Evolutionary conservation across 352 stramenopile species (phyloP).

Genomic region (Phytopythium helicoides): DNA sequence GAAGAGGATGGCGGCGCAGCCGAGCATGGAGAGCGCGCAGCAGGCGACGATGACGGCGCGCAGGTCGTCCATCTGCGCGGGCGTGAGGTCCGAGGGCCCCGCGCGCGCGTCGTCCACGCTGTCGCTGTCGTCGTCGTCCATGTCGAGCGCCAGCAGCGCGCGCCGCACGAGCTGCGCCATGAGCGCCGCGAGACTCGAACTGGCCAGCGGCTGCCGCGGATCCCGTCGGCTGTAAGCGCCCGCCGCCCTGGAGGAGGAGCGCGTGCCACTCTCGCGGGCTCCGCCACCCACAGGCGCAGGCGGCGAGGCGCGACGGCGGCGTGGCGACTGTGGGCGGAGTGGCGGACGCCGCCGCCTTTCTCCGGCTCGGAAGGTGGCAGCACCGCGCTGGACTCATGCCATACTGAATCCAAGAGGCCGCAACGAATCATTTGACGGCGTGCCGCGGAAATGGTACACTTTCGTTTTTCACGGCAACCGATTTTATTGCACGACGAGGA

Average conservation of each 20-base stretch:
- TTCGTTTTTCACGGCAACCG: too few species aligned
- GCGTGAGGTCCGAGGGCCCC: constrained; percentile 13
- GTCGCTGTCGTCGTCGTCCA: neutral
- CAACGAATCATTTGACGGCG: too few species aligned
- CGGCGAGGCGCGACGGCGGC: neutral
- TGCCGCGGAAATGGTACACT: too few species aligned
- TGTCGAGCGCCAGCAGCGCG: neutral
- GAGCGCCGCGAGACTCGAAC: neutral
- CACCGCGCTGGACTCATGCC: constrained; percentile 2
- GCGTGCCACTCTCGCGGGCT: neutral
- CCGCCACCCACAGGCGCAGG: neutral
- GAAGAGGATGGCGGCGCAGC: constrained; percentile 46
- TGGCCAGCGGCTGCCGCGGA: too few species aligned
- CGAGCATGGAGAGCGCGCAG: constrained; percentile 38
- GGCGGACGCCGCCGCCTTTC: neutral
- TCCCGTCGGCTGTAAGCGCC: too few species aligned
- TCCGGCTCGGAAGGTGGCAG: neutral
- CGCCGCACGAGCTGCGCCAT: constrained; percentile 11
- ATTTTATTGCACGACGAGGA: too few species aligned
- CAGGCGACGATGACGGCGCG: constrained; percentile 34
- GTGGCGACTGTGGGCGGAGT: neutral
- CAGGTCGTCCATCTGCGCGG: constrained; percentile 23
- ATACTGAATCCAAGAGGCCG: too few species aligned
- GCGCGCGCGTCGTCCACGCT: neutral
- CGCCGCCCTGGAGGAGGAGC: neutral